Percentiles rank a stretch among this genome's conserved stretches.
Conservation (phyloP, 805 yeast species). For the Martiniozyma abietophila region DNA sequence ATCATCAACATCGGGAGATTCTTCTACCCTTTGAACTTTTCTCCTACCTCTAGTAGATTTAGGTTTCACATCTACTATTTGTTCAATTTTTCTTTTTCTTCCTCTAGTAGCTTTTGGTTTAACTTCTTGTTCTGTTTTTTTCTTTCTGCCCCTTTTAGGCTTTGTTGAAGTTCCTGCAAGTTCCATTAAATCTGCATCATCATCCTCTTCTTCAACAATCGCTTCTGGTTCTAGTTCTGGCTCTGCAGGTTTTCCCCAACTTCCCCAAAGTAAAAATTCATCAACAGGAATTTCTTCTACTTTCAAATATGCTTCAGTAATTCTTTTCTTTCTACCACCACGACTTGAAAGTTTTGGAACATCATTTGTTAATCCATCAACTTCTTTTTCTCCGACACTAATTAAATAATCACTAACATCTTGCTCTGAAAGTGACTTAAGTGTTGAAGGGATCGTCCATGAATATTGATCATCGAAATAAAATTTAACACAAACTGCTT, state of each 20-base stretch:
- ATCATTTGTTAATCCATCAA: constrained; percentile 4
- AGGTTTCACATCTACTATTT: constrained; percentile 7
- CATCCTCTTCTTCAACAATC: constrained; percentile 6
- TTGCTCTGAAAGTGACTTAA: constrained; percentile 35
- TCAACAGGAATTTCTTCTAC: constrained; percentile 39
- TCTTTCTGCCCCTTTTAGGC: constrained; percentile 5
- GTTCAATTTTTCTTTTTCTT: constrained; percentile 9
- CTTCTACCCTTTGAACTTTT: constrained; percentile 7
- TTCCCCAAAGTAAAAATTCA: constrained; percentile 34
- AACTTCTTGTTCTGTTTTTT: not conserved
- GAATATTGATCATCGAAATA: constrained; percentile 65
- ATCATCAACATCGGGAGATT: constrained; percentile 4
- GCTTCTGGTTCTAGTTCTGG: constrained; percentile 10
- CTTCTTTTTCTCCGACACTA: constrained; percentile 25
- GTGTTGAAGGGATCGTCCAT: constrained; percentile 50
- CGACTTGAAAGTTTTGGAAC: constrained; percentile 2
- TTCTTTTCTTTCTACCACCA: constrained; percentile 16
- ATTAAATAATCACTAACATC: constrained; percentile 29
- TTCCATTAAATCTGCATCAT: constrained; percentile 3
- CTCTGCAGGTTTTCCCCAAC: constrained; percentile 31
- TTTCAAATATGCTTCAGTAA: constrained; percentile 24
- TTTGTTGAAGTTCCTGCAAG: not conserved
- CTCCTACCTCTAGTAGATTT: constrained; percentile 9
- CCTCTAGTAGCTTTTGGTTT: constrained; percentile 17
- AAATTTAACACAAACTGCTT: constrained; percentile 44